These are phyloP conservation scores for Plectosphaerella sp. DNA, from an alignment of 2,329 filamentous ascomycete genomes.

Conservation along the genomic window DNA sequence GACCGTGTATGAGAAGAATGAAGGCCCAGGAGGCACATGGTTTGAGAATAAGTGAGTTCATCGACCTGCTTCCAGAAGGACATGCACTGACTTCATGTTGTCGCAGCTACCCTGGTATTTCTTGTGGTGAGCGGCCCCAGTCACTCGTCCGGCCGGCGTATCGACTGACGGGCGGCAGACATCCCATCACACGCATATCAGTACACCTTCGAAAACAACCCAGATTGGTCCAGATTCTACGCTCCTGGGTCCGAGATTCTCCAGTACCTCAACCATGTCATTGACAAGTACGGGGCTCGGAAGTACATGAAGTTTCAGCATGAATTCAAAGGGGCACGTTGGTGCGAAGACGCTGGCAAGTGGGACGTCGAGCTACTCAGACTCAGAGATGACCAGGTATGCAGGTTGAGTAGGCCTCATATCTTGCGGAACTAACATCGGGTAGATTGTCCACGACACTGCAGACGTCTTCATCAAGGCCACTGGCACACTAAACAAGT, in stretches of 20 bases:
- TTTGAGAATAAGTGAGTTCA: background rate
- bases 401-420: background rate
- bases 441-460: background rate
- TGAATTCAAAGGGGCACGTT: conserved; percentile 12
- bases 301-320: conserved; percentile 13
- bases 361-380: conserved; percentile 10
- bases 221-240: conserved; percentile 4
- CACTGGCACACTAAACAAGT: background rate
- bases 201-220: conserved; percentile 1
- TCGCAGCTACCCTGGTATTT: background rate
- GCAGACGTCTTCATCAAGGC: background rate
- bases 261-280: background rate
- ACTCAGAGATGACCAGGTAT: background rate
- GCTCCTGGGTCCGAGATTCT: background rate
- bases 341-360: conserved; percentile 16
- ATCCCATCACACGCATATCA: background rate
- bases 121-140: background rate
- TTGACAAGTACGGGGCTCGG: background rate
- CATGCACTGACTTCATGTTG: background rate
- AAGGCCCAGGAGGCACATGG: background rate
- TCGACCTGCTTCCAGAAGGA: too few relatives aligned
- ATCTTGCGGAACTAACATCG: background rate
- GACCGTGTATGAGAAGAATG: background rate
- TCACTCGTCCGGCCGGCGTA: background rate
- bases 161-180: background rate